Percentiles rank a stretch among this genome's conserved stretches.
Evolutionary conservation across 768 basidiomycete genomes (phyloP).

Genomic region (Cystoderma amianthinum): DNA sequence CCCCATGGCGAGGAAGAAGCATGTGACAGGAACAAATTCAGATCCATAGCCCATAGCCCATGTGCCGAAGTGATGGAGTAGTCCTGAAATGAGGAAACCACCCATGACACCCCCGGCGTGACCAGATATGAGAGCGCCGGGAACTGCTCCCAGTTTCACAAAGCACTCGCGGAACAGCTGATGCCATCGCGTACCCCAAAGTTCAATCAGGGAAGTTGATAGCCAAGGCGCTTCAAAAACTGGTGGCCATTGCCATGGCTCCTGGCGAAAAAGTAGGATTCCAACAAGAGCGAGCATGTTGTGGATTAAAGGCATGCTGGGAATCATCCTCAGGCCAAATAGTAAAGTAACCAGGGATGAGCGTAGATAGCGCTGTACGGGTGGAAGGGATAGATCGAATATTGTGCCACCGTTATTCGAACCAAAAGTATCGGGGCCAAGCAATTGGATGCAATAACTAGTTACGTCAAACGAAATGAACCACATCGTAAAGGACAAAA

Average conservation of each 20-base stretch:
- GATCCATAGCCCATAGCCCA: slow-evolving; percentile 53
- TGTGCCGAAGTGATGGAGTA: slow-evolving; percentile 50
- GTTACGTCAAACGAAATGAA: neutral
- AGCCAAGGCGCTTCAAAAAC: slow-evolving; percentile 51
- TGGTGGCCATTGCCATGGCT: slow-evolving; percentile 55
- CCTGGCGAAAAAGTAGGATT: slow-evolving; percentile 38
- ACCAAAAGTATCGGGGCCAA: neutral
- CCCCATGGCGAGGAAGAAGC: slow-evolving; percentile 54
- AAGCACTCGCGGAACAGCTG: slow-evolving; percentile 58
- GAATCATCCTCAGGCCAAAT: slow-evolving; percentile 15
- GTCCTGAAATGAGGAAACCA: slow-evolving; percentile 52
- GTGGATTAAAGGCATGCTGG: slow-evolving; percentile 36
- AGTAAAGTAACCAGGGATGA: neutral
- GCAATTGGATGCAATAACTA: neutral
- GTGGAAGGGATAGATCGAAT: neutral
- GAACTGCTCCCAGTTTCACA: slow-evolving; percentile 40
- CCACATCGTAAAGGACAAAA: neutral
- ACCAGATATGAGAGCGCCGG: slow-evolving; percentile 35
- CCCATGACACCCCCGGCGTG: slow-evolving; percentile 44
- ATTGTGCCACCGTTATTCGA: neutral
- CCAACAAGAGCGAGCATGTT: slow-evolving; percentile 33
- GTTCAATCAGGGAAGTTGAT: slow-evolving; percentile 49
- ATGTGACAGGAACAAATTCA: slow-evolving; percentile 32
- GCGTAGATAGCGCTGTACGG: neutral
- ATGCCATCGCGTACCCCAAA: slow-evolving; percentile 67